phyloP scores from a whole-genome alignment of 441 rosid species.

The Erodium trifolium region DNA sequence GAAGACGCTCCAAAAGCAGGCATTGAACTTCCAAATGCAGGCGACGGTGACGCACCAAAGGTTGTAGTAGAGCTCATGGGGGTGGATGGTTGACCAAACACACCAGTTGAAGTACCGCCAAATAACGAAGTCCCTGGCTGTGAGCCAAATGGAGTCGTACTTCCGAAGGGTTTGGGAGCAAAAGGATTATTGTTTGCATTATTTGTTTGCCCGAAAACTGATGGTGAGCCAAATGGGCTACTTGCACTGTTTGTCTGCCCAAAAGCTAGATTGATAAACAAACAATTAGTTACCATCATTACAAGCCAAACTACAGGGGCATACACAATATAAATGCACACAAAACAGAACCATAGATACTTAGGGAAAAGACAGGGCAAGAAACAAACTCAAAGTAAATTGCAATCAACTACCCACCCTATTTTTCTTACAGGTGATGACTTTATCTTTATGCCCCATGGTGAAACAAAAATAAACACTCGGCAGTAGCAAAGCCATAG shows the following conservation, averaged over 20 bases:
- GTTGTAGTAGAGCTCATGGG: conserved; percentile 53
- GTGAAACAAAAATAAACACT: neutral
- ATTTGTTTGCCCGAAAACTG: conserved; percentile 72
- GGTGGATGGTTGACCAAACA: conserved; percentile 73
- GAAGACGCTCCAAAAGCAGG: conserved; percentile 66
- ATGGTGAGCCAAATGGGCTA: conserved; percentile 65
- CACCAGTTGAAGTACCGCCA: conserved; percentile 86
- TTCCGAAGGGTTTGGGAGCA: conserved; percentile 70
- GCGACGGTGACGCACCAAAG: conserved; percentile 71
- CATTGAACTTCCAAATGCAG: conserved; percentile 55
- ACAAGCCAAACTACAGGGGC: neutral
- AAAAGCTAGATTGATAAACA: conserved; percentile 39
- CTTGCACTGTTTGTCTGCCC: conserved; percentile 29
- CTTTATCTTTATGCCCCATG: neutral
- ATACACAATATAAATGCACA: neutral
- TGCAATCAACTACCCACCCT: neutral
- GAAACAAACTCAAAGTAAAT: neutral
- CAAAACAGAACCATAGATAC: no score
- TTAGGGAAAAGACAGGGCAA: neutral
- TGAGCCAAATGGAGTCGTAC: conserved; percentile 59
- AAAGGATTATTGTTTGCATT: conserved; percentile 58
- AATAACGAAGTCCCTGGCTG: conserved; percentile 70
- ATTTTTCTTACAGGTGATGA: neutral
- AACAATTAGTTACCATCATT: no score
- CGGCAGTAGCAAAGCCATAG: neutral